These are phyloP conservation scores for Chytridiales sp. DNA, from an alignment of 371 early-diverging fungal genomes.

Conservation along the genomic window DNA sequence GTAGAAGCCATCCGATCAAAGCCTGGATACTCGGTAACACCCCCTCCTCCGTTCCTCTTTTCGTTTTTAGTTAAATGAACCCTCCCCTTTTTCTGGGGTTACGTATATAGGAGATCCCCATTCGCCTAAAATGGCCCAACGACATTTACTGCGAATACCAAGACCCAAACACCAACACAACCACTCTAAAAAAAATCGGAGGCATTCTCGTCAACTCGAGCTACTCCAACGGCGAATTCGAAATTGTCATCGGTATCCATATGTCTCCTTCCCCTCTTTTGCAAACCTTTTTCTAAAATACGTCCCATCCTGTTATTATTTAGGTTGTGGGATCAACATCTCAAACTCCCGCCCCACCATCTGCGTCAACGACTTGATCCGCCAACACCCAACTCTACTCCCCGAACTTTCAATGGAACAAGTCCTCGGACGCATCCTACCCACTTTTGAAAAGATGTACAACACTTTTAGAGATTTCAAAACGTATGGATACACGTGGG, in stretches of 20 bases:
- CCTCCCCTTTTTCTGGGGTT: background rate
- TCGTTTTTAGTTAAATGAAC: background rate
- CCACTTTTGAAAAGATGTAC: conserved; percentile 73
- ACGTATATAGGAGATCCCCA: conserved; percentile 62
- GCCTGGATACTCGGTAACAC: conserved; percentile 69
- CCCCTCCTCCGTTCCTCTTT: no score
- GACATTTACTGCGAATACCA: conserved; percentile 71
- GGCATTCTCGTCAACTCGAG: conserved; percentile 85
- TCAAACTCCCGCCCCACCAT: conserved; percentile 78
- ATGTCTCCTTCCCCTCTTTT: background rate
- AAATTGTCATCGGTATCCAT: conserved; percentile 67
- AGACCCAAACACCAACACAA: conserved; percentile 12
- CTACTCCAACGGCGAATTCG: conserved; percentile 65
- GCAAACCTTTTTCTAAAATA: background rate
- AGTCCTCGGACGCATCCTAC: conserved; percentile 70
- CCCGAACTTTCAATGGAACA: conserved; percentile 64
- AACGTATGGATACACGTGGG: conserved; percentile 43
- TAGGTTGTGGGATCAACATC: conserved; percentile 83
- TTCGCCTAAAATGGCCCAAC: conserved; percentile 96
- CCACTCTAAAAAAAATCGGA: conserved; percentile 70
- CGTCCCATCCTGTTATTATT: background rate
- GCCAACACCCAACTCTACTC: conserved; percentile 46
- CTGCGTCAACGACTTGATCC: conserved; percentile 78
- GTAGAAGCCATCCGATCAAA: conserved; percentile 69
- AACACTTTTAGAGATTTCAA: conserved; percentile 54